Base-by-base conservation (phyloP, 169 alveolate genomes). In the Cryptosporidium baileyi region DNA sequence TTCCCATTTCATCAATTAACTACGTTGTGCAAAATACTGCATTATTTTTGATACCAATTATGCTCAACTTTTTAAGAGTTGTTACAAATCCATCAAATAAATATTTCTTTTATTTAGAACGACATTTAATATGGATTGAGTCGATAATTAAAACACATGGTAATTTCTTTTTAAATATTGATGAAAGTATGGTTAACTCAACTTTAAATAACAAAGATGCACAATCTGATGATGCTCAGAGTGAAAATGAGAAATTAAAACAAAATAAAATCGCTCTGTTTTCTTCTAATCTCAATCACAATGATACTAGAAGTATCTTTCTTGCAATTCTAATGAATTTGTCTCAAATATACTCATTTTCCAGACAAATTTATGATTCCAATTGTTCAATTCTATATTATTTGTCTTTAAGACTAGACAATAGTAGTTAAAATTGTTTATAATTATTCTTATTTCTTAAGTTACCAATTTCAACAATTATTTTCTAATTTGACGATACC, bases 1-100 rank as follows among this genome's bases (percentile, higher is more conserved):
- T 91, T 38, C 96, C 96, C 7, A 65, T 81, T 26, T 51, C 41
- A 13, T 36, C 65, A 57, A 47, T 54, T 81, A 26, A 91, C 88
- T 63, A 44, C 43, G 67, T 90, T 40, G 67, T 82, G 17, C 80
- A 60, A 22, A 57, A 82, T 15, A 82, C 82, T 30, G 89, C 91
- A 19, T 60, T 92, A n/a, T 51, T 82, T 34, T 60, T 90, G 51
- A 80, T 89, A 57, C 93, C 93, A 19, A 60, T 62, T n/a, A 52
- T 90, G 15, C 82, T 90, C 41, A 63, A 89, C 60, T 82, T 90
- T 52, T 47, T 82, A 54, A 38, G 89, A 89, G 52, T 81, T 82
- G 43, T 24, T 63, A 51, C 89, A 57, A 57, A 30, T 61, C 54
- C 89, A 52, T 36, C 81, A 67, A 80, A 81, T 89, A 17, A 30